Conservation (phyloP, 2,329 filamentous ascomycete species). For the Thelonectria blattea region DNA sequence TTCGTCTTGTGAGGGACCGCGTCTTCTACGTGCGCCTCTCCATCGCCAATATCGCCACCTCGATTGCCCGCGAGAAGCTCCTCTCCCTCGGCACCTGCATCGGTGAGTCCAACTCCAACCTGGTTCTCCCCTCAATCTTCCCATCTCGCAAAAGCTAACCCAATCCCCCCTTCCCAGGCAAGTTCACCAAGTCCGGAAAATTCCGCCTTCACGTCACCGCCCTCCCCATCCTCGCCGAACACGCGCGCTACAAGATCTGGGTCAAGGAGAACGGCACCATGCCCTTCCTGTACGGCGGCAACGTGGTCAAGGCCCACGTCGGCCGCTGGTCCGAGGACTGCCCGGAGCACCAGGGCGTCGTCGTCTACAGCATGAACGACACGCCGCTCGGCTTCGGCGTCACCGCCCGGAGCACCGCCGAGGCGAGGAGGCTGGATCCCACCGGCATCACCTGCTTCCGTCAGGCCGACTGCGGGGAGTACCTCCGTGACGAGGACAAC, state of each 20-base stretch:
- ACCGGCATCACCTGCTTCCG: constrained; percentile 89
- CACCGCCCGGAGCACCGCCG: constrained; percentile 84
- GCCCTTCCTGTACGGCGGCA: constrained; percentile 95
- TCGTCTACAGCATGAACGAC: constrained; percentile 92
- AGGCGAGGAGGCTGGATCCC: constrained; percentile 83
- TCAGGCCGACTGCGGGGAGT: constrained; percentile 94
- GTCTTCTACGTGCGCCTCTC: constrained; percentile 93
- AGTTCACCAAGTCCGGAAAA: constrained; percentile 96
- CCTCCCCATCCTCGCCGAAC: constrained; percentile 84
- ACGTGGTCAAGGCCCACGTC: constrained; percentile 75
- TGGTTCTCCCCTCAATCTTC: background rate
- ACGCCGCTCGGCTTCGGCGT: constrained; percentile 93
- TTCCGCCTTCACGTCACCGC: constrained; percentile 93
- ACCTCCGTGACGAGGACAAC: constrained; percentile 81
- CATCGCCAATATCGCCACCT: constrained; percentile 89
- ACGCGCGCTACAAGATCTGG: constrained; percentile 97
- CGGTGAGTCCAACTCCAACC: constrained; percentile 45
- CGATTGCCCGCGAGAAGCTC: constrained; percentile 79
- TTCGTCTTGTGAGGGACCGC: constrained; percentile 80
- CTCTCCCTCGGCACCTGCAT: constrained; percentile 89
- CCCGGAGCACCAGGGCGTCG: constrained; percentile 89
- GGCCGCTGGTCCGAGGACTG: constrained; percentile 89
- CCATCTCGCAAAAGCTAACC: background rate
- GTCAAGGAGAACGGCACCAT: constrained; percentile 95
- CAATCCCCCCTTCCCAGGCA: constrained; percentile 58